Conservation (phyloP, 148 eudicot species). For the Persicaria maculosa region DNA sequence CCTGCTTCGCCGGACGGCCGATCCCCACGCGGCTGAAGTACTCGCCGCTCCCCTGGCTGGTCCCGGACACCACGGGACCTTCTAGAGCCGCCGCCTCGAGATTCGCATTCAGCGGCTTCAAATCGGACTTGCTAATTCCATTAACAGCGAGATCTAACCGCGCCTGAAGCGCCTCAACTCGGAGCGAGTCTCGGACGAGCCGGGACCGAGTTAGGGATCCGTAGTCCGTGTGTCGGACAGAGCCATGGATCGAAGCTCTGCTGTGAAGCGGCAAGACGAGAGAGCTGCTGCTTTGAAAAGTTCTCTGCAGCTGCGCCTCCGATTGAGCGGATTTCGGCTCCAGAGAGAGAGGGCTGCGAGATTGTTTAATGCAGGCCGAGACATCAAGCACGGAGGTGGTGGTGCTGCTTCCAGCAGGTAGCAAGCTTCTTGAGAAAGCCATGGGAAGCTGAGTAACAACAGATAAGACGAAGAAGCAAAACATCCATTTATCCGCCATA, state of each 20-base stretch:
- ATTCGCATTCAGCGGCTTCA: background rate
- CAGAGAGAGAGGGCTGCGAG: too few species aligned
- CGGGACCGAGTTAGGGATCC: background rate
- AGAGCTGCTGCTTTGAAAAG: background rate
- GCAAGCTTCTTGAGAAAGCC: too few species aligned
- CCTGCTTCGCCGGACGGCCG: conserved; percentile 45
- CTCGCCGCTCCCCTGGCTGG: conserved; percentile 59
- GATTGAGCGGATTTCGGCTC: too few species aligned
- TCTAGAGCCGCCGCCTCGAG: conserved; percentile 35
- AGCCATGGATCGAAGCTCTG: conserved; percentile 3
- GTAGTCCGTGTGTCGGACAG: background rate
- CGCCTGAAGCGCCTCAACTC: background rate
- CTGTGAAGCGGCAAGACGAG: background rate
- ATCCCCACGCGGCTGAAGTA: conserved; percentile 57
- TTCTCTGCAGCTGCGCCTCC: too few species aligned
- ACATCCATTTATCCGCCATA: too few species aligned
- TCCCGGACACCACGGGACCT: conserved; percentile 46
- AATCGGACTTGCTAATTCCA: background rate
- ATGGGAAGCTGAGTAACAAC: too few species aligned
- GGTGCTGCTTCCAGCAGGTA: too few species aligned
- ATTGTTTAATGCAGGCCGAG: too few species aligned
- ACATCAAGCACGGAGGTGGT: too few species aligned
- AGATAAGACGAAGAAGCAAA: too few species aligned
- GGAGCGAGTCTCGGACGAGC: conserved; percentile 5
- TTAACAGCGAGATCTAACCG: background rate